Evolutionary conservation across 2,329 filamentous ascomycete species (phyloP).

Genomic region (Rutstroemia sp.): DNA sequence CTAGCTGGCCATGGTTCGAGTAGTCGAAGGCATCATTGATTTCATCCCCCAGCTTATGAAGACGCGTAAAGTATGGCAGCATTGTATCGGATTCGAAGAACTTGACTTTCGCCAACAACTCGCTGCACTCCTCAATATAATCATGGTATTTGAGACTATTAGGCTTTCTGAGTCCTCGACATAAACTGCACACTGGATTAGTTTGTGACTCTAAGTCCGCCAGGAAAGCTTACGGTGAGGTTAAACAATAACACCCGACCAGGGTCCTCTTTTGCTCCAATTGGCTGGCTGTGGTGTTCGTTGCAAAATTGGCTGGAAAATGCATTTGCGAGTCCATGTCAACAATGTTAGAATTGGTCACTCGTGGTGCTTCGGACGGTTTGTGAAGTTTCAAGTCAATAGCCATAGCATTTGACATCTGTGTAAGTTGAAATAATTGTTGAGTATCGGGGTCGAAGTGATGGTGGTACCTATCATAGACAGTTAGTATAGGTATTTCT

Average conservation of each 20-base stretch:
- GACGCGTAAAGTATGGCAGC: constrained; percentile 20
- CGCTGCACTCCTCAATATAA: constrained; percentile 22
- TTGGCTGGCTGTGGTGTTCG: neutral
- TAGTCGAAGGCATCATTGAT: constrained; percentile 25
- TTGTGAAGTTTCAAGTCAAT: constrained; percentile 26
- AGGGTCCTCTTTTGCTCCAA: constrained; percentile 22
- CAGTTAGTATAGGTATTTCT: neutral
- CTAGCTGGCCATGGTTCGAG: constrained; percentile 11
- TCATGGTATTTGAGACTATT: constrained; percentile 19
- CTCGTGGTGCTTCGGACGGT: neutral
- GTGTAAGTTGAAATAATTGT: constrained; percentile 29
- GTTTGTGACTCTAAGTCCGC: neutral
- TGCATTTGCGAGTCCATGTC: neutral
- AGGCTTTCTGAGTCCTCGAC: constrained; percentile 22
- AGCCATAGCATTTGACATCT: constrained; percentile 27
- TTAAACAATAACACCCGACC: constrained; percentile 25
- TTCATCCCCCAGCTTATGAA: constrained; percentile 24
- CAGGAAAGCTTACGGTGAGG: constrained; percentile 19
- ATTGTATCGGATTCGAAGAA: constrained; percentile 21
- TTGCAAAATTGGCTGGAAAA: neutral
- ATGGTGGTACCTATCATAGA: constrained; percentile 23
- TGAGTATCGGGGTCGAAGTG: constrained; percentile 26
- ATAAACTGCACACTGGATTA: constrained; percentile 13
- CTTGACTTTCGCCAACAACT: constrained; percentile 14
- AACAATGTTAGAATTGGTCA: neutral